Evolutionary conservation across 2,329 filamentous ascomycete genomes (phyloP).

Genomic region (Calonectria montana): DNA sequence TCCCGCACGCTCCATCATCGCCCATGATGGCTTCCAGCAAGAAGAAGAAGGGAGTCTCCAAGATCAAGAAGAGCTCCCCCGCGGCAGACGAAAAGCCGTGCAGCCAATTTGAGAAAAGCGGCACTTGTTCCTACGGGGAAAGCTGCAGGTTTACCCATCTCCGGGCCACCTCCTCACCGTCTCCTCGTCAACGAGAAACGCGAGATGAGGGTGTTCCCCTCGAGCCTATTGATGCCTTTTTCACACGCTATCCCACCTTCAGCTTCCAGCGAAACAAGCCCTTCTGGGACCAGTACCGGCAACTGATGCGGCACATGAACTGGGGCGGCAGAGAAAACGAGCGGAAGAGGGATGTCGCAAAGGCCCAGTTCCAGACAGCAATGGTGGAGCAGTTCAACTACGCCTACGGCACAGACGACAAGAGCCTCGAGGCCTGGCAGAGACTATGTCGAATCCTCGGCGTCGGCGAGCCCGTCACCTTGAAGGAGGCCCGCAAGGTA

Average conservation of each 20-base stretch:
- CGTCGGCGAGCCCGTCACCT: slow-evolving; percentile 4
- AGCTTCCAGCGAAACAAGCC: neutral
- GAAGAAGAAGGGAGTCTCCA: neutral
- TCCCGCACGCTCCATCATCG: neutral
- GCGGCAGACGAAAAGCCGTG: neutral
- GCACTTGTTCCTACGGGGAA: neutral
- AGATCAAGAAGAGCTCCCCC: neutral
- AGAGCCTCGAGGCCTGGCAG: slow-evolving; percentile 14
- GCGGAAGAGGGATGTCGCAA: neutral
- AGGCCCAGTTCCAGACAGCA: slow-evolving; percentile 5
- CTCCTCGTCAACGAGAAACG: neutral
- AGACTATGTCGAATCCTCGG: slow-evolving; percentile 23
- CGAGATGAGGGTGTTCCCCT: neutral
- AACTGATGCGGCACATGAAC: slow-evolving; percentile 2
- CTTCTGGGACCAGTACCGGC: slow-evolving; percentile 26
- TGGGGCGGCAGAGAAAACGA: neutral
- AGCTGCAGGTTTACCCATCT: slow-evolving; percentile 17
- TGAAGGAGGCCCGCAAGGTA: slow-evolving; percentile 22
- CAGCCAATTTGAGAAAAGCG: neutral
- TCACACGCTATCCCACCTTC: slow-evolving; percentile 19
- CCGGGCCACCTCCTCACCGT: neutral
- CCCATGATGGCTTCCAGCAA: neutral
- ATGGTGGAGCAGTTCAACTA: slow-evolving; percentile 23
- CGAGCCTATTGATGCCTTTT: slow-evolving; percentile 24
- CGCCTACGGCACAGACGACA: slow-evolving; percentile 22